Conservation (phyloP, 2,329 filamentous ascomycete genomes). For the Fusarium continuum region DNA sequence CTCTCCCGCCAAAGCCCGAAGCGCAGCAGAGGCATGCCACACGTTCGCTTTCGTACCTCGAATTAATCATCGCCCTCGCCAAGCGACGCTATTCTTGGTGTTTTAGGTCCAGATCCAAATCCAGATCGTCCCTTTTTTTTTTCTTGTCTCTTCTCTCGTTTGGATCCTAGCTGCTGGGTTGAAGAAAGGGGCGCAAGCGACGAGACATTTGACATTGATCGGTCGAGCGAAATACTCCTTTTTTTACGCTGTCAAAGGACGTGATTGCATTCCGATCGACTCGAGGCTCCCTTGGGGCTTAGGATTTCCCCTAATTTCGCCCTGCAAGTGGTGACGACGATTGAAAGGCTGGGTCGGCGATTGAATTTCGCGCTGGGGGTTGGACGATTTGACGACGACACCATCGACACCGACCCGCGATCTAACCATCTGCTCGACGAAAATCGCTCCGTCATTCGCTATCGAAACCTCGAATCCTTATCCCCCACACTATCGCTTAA, state of each 20-base stretch:
- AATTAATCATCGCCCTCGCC: constrained; percentile 10
- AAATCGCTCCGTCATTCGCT: constrained; percentile 1
- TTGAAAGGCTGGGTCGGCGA: constrained; percentile 10
- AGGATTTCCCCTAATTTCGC: background rate
- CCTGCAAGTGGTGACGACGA: constrained; percentile 14
- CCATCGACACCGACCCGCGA: constrained; percentile 1
- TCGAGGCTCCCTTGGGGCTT: constrained; percentile 4
- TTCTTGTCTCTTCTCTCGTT: background rate
- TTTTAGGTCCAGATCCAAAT: background rate
- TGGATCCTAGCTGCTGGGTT: constrained; percentile 11
- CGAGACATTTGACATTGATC: constrained; percentile 32
- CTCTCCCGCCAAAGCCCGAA: constrained; percentile 10
- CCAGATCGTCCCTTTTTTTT: background rate
- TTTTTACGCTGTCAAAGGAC: constrained; percentile 19
- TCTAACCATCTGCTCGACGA: background rate
- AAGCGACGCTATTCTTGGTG: constrained; percentile 7
- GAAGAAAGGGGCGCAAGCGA: constrained; percentile 34
- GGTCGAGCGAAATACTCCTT: constrained; percentile 7
- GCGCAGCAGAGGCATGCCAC: constrained; percentile 29
- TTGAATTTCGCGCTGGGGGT: background rate
- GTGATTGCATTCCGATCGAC: constrained; percentile 31
- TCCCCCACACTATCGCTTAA: background rate
- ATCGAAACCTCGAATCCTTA: background rate
- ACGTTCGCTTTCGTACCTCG: constrained; percentile 27
- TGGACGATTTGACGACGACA: constrained; percentile 18